A percentile compares a stretch with the other conserved stretches of the same genome.
Conservation (phyloP, 257 asterid genomes). For the Ilex asprella region DNA sequence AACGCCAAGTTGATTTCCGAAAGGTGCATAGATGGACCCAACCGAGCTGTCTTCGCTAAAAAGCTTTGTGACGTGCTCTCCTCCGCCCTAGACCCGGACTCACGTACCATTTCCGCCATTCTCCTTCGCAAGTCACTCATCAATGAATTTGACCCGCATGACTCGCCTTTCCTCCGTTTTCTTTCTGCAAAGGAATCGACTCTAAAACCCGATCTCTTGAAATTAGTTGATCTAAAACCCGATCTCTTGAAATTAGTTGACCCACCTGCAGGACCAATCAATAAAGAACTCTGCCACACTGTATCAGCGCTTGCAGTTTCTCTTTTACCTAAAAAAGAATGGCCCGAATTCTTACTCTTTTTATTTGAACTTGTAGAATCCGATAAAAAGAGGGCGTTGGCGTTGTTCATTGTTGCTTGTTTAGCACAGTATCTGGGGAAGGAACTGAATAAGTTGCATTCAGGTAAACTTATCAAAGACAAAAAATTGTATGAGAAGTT, state of each 20-base stretch:
- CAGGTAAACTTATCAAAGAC: too few relatives aligned
- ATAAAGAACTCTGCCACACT: slow-evolving; percentile 70
- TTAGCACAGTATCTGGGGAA: slow-evolving; percentile 77
- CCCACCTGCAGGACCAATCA: slow-evolving; percentile 51
- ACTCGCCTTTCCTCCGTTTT: too few relatives aligned
- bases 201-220: too few relatives aligned
- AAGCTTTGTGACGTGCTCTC: slow-evolving; percentile 64
- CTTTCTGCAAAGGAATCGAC: slow-evolving; percentile 16
- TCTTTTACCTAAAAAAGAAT: slow-evolving; percentile 66
- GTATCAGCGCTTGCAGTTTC: slow-evolving; percentile 86
- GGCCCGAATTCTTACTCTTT: slow-evolving; percentile 88
- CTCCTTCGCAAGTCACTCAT: slow-evolving; percentile 66
- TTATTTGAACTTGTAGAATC: slow-evolving; percentile 87
- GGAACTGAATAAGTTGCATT: slow-evolving; percentile 65
- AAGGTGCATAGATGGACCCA: too few relatives aligned
- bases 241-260: slow-evolving; percentile 23
- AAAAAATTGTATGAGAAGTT: slow-evolving; percentile 26
- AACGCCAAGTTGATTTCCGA: too few relatives aligned
- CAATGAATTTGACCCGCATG: slow-evolving; percentile 26
- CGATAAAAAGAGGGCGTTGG: slow-evolving; percentile 53
- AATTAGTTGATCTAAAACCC: too few relatives aligned
- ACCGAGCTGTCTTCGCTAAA: too few relatives aligned
- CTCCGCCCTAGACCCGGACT: slow-evolving; percentile 41
- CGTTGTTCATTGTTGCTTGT: slow-evolving; percentile 71
- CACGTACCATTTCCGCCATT: slow-evolving; percentile 77